Base-by-base conservation (phyloP, 805 yeast species). In the Starmerella powellii region DNA sequence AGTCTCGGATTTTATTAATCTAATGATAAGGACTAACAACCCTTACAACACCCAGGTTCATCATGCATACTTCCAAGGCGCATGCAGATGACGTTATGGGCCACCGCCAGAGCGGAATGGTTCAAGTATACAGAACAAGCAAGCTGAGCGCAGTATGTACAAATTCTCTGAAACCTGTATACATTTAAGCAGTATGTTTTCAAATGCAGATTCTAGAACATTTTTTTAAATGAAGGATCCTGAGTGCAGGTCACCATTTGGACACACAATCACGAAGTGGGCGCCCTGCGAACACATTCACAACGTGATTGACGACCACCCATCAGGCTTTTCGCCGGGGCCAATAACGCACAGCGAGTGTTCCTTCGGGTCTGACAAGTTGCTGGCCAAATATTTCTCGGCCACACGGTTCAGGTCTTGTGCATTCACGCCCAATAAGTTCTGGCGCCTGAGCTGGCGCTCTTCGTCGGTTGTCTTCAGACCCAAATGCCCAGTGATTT, bases 371-470 rank as follows among this genome's bases (percentile, higher is more conserved):
- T 18, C 26, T n/a, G 24, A 42, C 20, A 45, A 33, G 20, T 41
- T 38, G 2, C 44, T 38, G 28, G n/a, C 18, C 17, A 45, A 64
- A 53, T 83, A 87, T 56, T 73, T 73, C 46, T 76, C 76, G n/a
- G 80, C 76, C 17, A 66, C 95, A 10, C 69, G 66, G 32, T 66
- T 61, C 40, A 88, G 68, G 54, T 83, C 94, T 1, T 61, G 59
- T 12, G 72, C 58, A n/a, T 67, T 64, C 15, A 83, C 84, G 45
- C 73, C 80, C 39, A 91, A 65, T 45, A 91, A 66, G 44, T 70
- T 68, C 50, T 76, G 80, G 63, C 98, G 77, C 58, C 96, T 73
- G 35, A 63, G 65, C 59, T 88, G 95, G 56, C 78, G 73, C 78
- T 81, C 70, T 27, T 78, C 85, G 52, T 81, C 84, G 27, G 80